Evolutionary conservation across 768 basidiomycete species (phyloP), one percentile per base, ranked within the genome.

Genomic region (Trametes cubensis): DNA sequence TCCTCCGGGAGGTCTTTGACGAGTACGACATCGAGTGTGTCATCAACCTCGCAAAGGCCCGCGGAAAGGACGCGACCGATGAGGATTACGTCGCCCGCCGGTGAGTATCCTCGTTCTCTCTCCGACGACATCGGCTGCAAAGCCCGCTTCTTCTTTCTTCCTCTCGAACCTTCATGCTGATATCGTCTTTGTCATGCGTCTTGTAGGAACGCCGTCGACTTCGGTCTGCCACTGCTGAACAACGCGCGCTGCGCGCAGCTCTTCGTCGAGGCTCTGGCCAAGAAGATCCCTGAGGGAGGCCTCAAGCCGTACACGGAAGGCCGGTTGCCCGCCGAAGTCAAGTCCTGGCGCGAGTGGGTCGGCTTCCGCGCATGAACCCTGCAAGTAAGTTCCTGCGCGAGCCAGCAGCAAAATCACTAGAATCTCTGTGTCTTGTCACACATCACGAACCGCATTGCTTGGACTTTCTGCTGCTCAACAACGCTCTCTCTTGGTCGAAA

Each of bases 51-150:
- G 89, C 96, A 13, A 85, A 88, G 69, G 77, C 84, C 57, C 87
- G 94, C 6, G 95, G 89, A 38, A 79, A 77, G 44, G 85, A 86
- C 68, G 85, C 88, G 14, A 80, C 86, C 14, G 97, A 98, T 72
- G 93, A 98, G 72, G 95, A 98, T 69, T 99, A 99, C 70, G 95
- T 98, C 49, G 96, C 97, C 57, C 85, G 97, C 72, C 83, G 90
- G 87, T 90, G 71, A 68, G 84, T 80, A 59, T 21, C 25, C n/a
- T 38, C 47, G 6, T 28, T 34, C 26, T 25, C 26, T 25, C 2
- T 39, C 28, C 41, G 17, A 23, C 39, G 34, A 34, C 34, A 34
- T 34, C 34, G 34, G 34, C 34, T 34, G 34, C 34, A 34, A 34
- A 34, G 39, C 42, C 10, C 20, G 17, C 8, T n/a, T 28, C 30